Evolutionary conservation across 768 basidiomycete genomes (phyloP).

Genomic region (Leucocoprinus sp.): DNA sequence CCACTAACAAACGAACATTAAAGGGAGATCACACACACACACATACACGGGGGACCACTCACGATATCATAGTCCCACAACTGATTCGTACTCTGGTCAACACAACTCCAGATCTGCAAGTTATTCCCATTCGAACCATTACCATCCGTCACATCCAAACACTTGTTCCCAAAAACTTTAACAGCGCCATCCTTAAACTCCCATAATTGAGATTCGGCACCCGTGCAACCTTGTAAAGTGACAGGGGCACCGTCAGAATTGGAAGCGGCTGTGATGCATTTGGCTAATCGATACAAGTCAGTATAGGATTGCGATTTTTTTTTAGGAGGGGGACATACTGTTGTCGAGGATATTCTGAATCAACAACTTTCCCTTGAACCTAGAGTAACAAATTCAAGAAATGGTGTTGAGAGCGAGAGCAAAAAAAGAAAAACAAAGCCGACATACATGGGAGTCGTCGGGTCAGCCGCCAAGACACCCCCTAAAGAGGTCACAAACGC

Average conservation of each 20-base stretch:
- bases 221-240: conserved; percentile 38
- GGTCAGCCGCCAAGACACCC: conserved; percentile 1
- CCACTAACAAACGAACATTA: conserved; percentile 16
- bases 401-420: background rate
- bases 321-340: conserved; percentile 19
- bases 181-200: conserved; percentile 34
- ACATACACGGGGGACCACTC: conserved; percentile 2
- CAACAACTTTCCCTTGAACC: conserved; percentile 34
- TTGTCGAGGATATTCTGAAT: conserved; percentile 35
- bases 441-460: conserved; percentile 4
- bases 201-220: conserved; percentile 39
- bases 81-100: conserved; percentile 32
- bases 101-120: conserved; percentile 47
- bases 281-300: conserved; percentile 21
- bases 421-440: background rate
- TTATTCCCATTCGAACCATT: conserved; percentile 33
- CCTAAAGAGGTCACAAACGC: conserved; percentile 3
- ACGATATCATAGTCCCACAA: conserved; percentile 40
- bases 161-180: conserved; percentile 38
- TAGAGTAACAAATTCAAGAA: conserved; percentile 11
- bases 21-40: background rate
- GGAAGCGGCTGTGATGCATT: conserved; percentile 44
- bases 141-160: conserved; percentile 40
- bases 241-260: conserved; percentile 41
- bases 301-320: background rate